Conservation (phyloP, 495 filamentous ascomycete species). For the Talaromyces trachyspermus region DNA sequence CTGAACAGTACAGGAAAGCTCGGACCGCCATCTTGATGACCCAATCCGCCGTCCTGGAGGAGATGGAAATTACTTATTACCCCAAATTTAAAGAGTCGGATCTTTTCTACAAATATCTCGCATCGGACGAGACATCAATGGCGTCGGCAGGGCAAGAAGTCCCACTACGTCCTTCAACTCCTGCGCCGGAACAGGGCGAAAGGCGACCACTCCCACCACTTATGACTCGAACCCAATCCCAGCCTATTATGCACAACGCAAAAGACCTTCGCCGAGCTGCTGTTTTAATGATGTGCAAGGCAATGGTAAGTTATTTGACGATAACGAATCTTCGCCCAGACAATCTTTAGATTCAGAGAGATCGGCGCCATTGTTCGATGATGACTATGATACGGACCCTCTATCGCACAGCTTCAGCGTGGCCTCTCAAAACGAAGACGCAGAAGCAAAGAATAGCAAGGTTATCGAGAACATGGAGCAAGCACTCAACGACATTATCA, state of each 20-base stretch:
- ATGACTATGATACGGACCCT: constrained; percentile 58
- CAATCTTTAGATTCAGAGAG: constrained; percentile 51
- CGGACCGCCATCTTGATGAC: constrained; percentile 72
- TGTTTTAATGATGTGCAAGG: constrained; percentile 44
- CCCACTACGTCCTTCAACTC: constrained; percentile 16
- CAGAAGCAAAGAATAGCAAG: constrained; percentile 36
- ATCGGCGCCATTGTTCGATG: constrained; percentile 54
- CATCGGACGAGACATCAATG: constrained; percentile 72
- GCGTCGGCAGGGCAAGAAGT: constrained; percentile 18
- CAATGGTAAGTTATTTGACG: constrained; percentile 33
- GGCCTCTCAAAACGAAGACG: constrained; percentile 43
- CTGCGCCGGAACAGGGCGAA: constrained; percentile 22
- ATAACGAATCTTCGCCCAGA: constrained; percentile 36
- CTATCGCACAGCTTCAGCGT: constrained; percentile 50
- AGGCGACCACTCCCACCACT: constrained; percentile 37
- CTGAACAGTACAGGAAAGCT: constrained; percentile 76
- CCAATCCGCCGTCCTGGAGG: constrained; percentile 75
- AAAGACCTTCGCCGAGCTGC: constrained; percentile 52
- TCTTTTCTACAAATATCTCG: constrained; percentile 89
- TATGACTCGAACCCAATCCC: constrained; percentile 33
- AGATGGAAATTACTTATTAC: constrained; percentile 72
- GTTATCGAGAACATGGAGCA: constrained; percentile 90
- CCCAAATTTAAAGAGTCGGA: constrained; percentile 85
- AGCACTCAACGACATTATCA: constrained; percentile 92
- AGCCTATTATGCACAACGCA: constrained; percentile 22